Percentiles rank a stretch among this genome's conserved stretches.
These are phyloP conservation scores for Rhizophagus sp. DNA, from an alignment of 192 early-diverging fungal genomes.

Conservation along the genomic window DNA sequence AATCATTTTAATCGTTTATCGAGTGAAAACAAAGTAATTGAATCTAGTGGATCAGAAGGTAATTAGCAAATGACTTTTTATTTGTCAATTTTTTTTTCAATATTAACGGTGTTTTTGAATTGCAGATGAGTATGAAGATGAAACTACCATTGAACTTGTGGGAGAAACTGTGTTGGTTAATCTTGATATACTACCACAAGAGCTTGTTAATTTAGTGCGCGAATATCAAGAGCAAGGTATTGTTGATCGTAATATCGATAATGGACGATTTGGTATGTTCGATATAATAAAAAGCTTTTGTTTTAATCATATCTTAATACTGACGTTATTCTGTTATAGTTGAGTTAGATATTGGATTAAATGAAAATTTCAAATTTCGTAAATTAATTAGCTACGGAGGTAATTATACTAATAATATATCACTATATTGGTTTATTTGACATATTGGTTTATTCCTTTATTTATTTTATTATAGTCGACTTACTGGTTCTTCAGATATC, in stretches of 20 bases:
- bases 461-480: not conserved
- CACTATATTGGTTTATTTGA: not conserved
- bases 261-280: not conserved
- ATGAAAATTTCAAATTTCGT: not conserved
- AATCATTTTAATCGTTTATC: not conserved
- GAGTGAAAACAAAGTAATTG: not conserved
- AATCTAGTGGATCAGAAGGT: not conserved
- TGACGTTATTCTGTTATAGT: not conserved
- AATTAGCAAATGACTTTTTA: not conserved
- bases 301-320: not conserved
- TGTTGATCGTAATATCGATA: not conserved
- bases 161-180: slow-evolving; percentile 1
- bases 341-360: slow-evolving; percentile 14
- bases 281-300: not conserved
- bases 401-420: not conserved
- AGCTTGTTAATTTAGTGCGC: not conserved
- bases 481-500: not conserved
- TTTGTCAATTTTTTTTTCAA: not conserved
- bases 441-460: not conserved
- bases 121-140: not conserved
- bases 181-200: slow-evolving; percentile 3
- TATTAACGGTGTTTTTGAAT: not conserved
- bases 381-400: not conserved
- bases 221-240: not conserved
- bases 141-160: not conserved